These are phyloP conservation scores for Gossypium stocksii DNA, from an alignment of 345 rosid species.

Conservation along the genomic window DNA sequence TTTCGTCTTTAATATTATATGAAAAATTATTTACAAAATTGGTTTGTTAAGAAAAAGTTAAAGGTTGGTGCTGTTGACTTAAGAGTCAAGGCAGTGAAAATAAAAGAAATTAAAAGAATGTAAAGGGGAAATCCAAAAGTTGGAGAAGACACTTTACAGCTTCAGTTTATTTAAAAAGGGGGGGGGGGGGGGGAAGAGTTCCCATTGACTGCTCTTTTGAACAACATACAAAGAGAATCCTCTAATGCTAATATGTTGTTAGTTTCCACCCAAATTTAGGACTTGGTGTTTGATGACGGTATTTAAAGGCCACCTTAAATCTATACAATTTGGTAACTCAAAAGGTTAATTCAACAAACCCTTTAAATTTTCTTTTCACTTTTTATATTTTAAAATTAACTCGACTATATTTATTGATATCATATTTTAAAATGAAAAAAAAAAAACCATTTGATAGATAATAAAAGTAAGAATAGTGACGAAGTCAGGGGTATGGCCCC, in stretches of 20 bases:
- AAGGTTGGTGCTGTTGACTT: neutral
- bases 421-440: no score
- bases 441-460: no score
- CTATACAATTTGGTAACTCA: neutral
- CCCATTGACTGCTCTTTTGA: neutral
- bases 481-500: no score
- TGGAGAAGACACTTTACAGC: constrained; percentile 7
- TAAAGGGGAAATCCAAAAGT: neutral
- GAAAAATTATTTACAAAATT: neutral
- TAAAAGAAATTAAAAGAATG: neutral
- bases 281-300: neutral
- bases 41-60: neutral
- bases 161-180: neutral
- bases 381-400: neutral
- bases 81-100: neutral
- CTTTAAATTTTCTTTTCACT: neutral
- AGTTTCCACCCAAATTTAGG: neutral
- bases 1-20: no score
- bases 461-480: no score
- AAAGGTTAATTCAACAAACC: neutral
- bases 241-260: neutral
- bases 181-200: neutral
- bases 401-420: no score
- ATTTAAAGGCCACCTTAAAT: neutral
- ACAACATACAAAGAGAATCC: neutral